Base-by-base conservation (phyloP, 2,329 filamentous ascomycete genomes). In the Aspergillus costaricaensis region DNA sequence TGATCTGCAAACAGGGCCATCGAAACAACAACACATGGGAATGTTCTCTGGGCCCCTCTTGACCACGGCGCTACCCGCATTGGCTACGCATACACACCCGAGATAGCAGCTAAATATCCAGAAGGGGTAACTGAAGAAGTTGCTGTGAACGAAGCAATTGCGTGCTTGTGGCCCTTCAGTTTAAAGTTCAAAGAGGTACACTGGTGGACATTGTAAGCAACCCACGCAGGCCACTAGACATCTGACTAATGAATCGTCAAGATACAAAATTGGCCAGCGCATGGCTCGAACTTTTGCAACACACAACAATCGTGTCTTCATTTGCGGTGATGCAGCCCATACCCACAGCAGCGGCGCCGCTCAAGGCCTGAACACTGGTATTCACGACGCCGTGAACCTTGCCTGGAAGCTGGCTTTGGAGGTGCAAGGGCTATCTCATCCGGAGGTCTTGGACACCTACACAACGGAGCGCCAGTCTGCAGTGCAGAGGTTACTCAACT, bases 41-140 rank as follows among this genome's bases (percentile, higher is more conserved):
- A 61, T 17, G 59, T 61, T 5, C 59, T 61, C 41, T 61, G 59
- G 59, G 59, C 55, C 10, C 59, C 55, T n/a, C 49, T 61, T n/a
- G 59, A 61, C 41, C 59, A 61, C 25, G 54, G 59, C 15, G 59
- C 43, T 2, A 57, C 50, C 23, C 59, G 59, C 21, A 61, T 61
- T 14, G 59, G 55, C 4, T 61, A 57, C 27, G 55, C 59, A n/a
- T 54, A 57, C 21, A 61, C 27, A 2, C 15, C 50, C 10, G 54
- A 53, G 9, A 57, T 61, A n/a, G 39, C 55, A 17, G 54, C 59
- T 5, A 55, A 57, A 23, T 61, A 57, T n/a, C 48, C 48, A 1
- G 41, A 50, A 5, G 39, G 55, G 2, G 54, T 49, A 14, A 57
- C 49, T 0, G 48, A 61, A 14, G 55, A 54, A 6, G 59, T 57